phyloP scores from a whole-genome alignment of 768 basidiomycete species.

The Amylocystis lapponica region DNA sequence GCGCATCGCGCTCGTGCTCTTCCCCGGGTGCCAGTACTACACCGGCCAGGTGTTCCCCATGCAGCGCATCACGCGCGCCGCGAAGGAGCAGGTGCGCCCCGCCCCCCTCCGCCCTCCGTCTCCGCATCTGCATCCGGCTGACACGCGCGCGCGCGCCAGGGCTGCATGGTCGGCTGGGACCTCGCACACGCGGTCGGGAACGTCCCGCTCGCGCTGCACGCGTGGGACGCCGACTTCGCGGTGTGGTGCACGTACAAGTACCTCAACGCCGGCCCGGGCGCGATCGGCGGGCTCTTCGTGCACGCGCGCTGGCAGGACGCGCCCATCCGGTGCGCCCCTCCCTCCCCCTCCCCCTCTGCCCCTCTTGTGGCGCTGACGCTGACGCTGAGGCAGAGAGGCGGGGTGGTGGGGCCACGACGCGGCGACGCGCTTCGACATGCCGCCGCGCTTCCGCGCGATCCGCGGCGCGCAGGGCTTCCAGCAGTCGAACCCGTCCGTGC shows the following conservation, averaged over 20 bases:
- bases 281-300: conserved; percentile 91
- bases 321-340: conserved; percentile 42
- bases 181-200: conserved; percentile 95
- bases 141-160: conserved; percentile 39
- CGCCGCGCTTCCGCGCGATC: conserved; percentile 73
- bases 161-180: conserved; percentile 94
- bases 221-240: conserved; percentile 95
- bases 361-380: not conserved
- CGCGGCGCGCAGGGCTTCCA: conserved; percentile 93
- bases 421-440: conserved; percentile 87
- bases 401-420: conserved; percentile 99
- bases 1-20: conserved; percentile 84
- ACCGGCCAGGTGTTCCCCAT: conserved; percentile 95
- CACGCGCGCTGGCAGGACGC: conserved; percentile 75
- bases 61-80: conserved; percentile 73
- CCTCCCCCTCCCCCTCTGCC: not conserved
- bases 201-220: conserved; percentile 81
- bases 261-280: conserved; percentile 93
- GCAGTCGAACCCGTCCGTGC: conserved; percentile 88
- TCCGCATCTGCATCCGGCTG: not conserved
- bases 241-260: conserved; percentile 99
- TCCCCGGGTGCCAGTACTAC: conserved; percentile 95
- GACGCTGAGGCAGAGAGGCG: conserved; percentile 54
- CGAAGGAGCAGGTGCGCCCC: conserved; percentile 66
- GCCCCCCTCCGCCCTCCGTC: conserved; percentile 2